Base-by-base conservation (phyloP, 495 filamentous ascomycete species). In the Cercophora samala region DNA sequence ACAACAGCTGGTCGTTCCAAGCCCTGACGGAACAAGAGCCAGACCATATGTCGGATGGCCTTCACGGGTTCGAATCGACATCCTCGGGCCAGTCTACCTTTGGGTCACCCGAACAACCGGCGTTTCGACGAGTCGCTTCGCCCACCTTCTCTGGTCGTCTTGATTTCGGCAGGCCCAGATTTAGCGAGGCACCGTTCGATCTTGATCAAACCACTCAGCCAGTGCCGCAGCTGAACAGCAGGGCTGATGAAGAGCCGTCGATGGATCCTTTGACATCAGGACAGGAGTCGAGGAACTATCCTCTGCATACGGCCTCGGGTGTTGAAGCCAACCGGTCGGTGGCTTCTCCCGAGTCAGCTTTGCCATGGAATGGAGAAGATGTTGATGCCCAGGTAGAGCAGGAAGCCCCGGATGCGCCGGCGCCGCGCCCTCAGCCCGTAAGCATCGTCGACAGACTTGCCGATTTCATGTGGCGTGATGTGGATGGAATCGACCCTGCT, bases 1-100 rank as follows among this genome's bases (percentile, higher is more conserved):
- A 82, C 65, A 83, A 85, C 70, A 84, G 73, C 62, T 86, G 83
- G 83, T 80, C 77, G 0, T 83, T 82, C 59, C 70, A 70, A 2
- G 65, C 75, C 24, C 53, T 78, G 2, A 71, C 75, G 2, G 60
- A 25, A 11, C 65, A 71, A 29, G 62, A 25, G 5, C 29, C 51
- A 8, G 53, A 58, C 24, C 21, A 29, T 24, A 13, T 17, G 13
- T 17, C 13, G 13, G 13, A 18, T 17, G 37, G 13, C 9, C 37
- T 9, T 11, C 37, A 46, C 8, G 13, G 37, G 37, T 11, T 13
- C 11, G 13, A 46, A 3, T 46, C 37, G 15, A 17, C 37, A 46
- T 46, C 37, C 11, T 46, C 37, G 37, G 37, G 37, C 0, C 37
- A 46, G 5, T 46, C 37, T 9, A 46, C 37, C 13, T 46, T 46